Conservation (phyloP, 1,139 yeast genomes). For the Scheffersomyces quercinus region DNA sequence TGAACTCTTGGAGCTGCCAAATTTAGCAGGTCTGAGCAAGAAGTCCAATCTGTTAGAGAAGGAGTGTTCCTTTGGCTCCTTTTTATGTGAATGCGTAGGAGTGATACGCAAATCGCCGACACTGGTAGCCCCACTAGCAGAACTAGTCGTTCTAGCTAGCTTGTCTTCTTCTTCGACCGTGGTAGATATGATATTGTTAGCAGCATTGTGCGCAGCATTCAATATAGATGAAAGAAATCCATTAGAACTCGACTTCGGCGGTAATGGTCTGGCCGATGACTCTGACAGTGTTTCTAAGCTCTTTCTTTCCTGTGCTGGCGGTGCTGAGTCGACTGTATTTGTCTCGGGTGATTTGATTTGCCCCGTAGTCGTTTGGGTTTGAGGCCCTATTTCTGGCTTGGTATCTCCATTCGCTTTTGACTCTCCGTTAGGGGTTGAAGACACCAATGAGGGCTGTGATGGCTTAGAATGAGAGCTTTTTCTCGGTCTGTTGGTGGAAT, state of each 20-base stretch:
- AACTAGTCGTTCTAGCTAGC: neutral
- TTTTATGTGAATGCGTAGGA: constrained; percentile 3
- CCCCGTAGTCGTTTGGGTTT: too few species aligned
- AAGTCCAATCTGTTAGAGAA: constrained; percentile 19
- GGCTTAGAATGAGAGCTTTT: neutral
- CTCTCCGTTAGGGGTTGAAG: too few species aligned
- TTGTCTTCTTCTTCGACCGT: constrained; percentile 8
- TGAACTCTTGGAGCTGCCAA: constrained; percentile 9
- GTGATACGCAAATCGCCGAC: neutral
- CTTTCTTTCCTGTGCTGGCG: too few species aligned
- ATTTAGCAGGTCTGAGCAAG: constrained; percentile 17
- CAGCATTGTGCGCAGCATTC: constrained; percentile 29
- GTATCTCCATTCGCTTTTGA: too few species aligned
- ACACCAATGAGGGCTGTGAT: too few species aligned
- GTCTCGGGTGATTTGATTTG: too few species aligned
- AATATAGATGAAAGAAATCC: constrained; percentile 30
- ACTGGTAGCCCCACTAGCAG: neutral
- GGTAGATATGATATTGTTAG: constrained; percentile 5
- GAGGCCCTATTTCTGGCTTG: too few species aligned
- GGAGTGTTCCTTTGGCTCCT: constrained; percentile 4
- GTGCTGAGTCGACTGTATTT: too few species aligned
- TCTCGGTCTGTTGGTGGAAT: neutral
- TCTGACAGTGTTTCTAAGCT: too few species aligned
- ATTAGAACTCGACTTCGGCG: constrained; percentile 15
- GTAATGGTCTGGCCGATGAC: neutral